These are phyloP conservation scores for Epithele typhae DNA, from an alignment of 768 basidiomycete species.

Conservation along the genomic window DNA sequence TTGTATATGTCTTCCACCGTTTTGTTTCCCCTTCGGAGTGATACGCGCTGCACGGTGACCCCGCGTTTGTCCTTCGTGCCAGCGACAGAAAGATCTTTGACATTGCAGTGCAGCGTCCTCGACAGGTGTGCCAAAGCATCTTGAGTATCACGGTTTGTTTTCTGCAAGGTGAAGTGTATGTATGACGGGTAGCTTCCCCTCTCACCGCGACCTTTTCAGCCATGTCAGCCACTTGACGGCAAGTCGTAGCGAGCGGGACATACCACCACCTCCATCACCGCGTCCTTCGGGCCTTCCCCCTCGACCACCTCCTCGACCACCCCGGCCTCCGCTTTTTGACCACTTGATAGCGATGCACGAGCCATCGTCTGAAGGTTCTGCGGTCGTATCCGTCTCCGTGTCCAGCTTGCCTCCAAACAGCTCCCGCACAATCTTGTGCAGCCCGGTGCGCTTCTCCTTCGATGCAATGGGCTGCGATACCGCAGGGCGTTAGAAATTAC, in stretches of 20 bases:
- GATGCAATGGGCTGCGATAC: slow-evolving; percentile 67
- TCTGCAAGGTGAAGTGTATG: slow-evolving; percentile 95
- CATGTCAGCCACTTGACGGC: background rate
- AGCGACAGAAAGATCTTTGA: slow-evolving; percentile 84
- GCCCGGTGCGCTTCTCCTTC: slow-evolving; percentile 74
- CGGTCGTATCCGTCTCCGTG: slow-evolving; percentile 64
- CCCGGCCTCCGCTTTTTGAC: slow-evolving; percentile 48
- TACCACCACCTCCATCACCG: slow-evolving; percentile 2
- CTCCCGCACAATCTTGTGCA: slow-evolving; percentile 79
- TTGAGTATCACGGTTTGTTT: slow-evolving; percentile 96
- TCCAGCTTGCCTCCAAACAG: slow-evolving; percentile 83
- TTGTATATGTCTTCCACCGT: slow-evolving; percentile 85
- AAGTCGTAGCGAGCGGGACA: background rate
- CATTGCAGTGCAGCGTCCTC: slow-evolving; percentile 66
- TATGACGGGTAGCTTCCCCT: slow-evolving; percentile 77
- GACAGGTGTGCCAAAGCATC: slow-evolving; percentile 83
- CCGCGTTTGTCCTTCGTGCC: slow-evolving; percentile 99
- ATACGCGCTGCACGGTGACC: slow-evolving; percentile 91
- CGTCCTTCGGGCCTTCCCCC: slow-evolving; percentile 26
- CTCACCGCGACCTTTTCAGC: slow-evolving; percentile 28
- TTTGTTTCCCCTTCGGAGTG: slow-evolving; percentile 69
- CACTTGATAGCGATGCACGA: slow-evolving; percentile 78
- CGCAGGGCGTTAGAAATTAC: slow-evolving; percentile 3
- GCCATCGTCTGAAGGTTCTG: slow-evolving; percentile 55
- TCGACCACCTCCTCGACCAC: slow-evolving; percentile 44